Evolutionary conservation across 805 yeast genomes (phyloP), one percentile per base, ranked within the genome.

Genomic region (Starmerella geochares): DNA sequence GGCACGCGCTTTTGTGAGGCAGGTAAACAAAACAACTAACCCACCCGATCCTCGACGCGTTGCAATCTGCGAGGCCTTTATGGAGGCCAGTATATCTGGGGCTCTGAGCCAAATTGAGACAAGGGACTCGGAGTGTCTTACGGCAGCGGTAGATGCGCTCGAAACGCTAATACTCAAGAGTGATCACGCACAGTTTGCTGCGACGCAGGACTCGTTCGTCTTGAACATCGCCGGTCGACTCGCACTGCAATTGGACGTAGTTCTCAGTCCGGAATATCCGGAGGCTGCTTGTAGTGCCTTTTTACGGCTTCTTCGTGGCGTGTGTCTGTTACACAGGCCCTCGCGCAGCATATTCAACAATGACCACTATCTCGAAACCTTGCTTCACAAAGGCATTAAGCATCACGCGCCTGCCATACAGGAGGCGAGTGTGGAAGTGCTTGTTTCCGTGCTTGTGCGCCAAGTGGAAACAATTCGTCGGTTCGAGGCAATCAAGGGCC

Each of bases 401-500:
- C 42, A 38, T 49, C 24, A 39, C 31, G 37, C 27, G 3, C 52
- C 54, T 14, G 49, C 21, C 2, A 60, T 73, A 8, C 67, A 71
- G 46, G 64, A 63, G 4, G 66, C 68, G 1, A 65, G 73, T 10
- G 71, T 82, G 13, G 75, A 80, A 23, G 70, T 81, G 0, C 60
- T 81, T 23, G 79, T 80, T 9, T 78, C 81, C 41, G 69, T 75
- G 4, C 60, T 82, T 52, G 77, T 81, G 19, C 72, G 79, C 43
- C 74, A 77, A 51, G 75, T 78, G 33, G 65, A 64, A n/a, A 78
- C 75, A 54, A 70, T 80, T 52, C 66, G 90, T 35, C 63, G 65
- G 3, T 81, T 83, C 61, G 90, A 82, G 60, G 59, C 60, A 6
- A 62, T 75, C 48, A 66, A 68, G 5, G 90, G 88, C 0, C 74